A percentile compares a stretch with the other conserved stretches of the same genome.
Conservation (phyloP, 768 basidiomycete species). For the Suillus alpinus region DNA sequence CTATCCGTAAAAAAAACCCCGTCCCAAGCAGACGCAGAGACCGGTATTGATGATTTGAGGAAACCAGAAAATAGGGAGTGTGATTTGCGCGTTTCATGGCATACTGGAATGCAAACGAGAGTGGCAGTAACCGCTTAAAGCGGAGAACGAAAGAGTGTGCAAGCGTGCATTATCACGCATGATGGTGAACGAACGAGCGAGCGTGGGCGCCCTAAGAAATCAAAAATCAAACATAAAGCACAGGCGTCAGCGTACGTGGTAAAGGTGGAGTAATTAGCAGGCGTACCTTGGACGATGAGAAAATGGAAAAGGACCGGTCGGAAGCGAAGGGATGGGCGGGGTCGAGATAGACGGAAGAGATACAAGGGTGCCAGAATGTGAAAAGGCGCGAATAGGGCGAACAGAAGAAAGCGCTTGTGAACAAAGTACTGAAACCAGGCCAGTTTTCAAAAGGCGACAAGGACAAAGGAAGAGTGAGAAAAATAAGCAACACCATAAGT, state of each 20-base stretch:
- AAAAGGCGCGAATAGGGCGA: not conserved
- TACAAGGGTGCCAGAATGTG: not conserved
- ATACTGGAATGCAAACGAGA: no score
- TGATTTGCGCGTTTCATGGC: constrained; percentile 1
- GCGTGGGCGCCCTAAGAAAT: not conserved
- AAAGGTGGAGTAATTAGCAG: not conserved
- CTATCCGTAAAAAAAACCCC: not conserved
- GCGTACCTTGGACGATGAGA: constrained; percentile 13
- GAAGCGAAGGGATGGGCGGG: not conserved
- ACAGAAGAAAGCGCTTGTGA: not conserved
- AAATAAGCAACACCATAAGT: constrained; percentile 3
- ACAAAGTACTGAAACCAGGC: not conserved
- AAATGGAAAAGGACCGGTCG: not conserved
- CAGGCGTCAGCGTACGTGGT: not conserved
- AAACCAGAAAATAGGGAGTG: not conserved
- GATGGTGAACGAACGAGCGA: constrained; percentile 8
- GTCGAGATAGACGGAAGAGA: not conserved
- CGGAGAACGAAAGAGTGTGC: not conserved
- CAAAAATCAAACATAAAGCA: not conserved
- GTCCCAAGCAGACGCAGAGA: not conserved
- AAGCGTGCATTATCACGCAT: constrained; percentile 1
- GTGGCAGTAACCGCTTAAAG: not conserved
- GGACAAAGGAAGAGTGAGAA: not conserved
- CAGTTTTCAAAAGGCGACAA: not conserved
- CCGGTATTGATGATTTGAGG: not conserved